Evolutionary conservation across 2,329 filamentous ascomycete species (phyloP).

Genomic region (Ceratocystiopsis minuta): DNA sequence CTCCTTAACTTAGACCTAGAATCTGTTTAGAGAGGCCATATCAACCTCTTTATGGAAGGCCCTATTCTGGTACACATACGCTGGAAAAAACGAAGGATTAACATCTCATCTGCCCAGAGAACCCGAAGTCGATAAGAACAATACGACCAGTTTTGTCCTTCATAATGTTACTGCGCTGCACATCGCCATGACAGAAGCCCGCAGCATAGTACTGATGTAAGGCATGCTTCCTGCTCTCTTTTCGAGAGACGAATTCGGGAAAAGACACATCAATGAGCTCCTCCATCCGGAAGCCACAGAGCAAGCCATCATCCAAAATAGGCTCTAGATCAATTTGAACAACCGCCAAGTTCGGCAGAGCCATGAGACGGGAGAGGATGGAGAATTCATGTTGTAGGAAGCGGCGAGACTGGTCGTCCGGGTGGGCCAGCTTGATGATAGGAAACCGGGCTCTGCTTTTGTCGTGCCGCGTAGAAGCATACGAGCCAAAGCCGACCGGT

Average conservation of each 20-base stretch:
- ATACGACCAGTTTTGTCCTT: slow-evolving; percentile 1
- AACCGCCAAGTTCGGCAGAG: background rate
- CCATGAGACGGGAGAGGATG: slow-evolving; percentile 1
- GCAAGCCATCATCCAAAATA: slow-evolving; percentile 1
- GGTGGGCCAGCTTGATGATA: slow-evolving; percentile 1
- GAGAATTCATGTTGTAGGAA: slow-evolving; percentile 1
- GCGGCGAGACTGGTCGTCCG: slow-evolving; percentile 1
- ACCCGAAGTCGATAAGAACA: slow-evolving; percentile 2
- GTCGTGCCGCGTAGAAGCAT: slow-evolving; percentile 1
- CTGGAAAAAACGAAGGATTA: background rate
- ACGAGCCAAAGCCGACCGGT: background rate
- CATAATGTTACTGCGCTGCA: slow-evolving; percentile 1
- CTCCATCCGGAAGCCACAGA: slow-evolving; percentile 1
- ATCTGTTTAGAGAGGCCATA: background rate
- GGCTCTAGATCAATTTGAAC: slow-evolving; percentile 1
- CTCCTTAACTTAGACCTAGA: slow-evolving; percentile 1
- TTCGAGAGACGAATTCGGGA: slow-evolving; percentile 1
- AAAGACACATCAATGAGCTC: slow-evolving; percentile 1
- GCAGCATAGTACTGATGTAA: background rate
- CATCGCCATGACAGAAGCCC: slow-evolving; percentile 1
- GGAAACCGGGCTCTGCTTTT: slow-evolving; percentile 1
- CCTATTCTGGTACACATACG: background rate
- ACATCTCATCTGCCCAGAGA: slow-evolving; percentile 1
- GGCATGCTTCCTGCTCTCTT: slow-evolving; percentile 1
- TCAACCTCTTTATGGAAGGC: background rate